A percentile compares a stretch with the other conserved stretches of the same genome.
Conservation (phyloP, 129 eudicot genomes). For the Centaurea solstitialis region DNA sequence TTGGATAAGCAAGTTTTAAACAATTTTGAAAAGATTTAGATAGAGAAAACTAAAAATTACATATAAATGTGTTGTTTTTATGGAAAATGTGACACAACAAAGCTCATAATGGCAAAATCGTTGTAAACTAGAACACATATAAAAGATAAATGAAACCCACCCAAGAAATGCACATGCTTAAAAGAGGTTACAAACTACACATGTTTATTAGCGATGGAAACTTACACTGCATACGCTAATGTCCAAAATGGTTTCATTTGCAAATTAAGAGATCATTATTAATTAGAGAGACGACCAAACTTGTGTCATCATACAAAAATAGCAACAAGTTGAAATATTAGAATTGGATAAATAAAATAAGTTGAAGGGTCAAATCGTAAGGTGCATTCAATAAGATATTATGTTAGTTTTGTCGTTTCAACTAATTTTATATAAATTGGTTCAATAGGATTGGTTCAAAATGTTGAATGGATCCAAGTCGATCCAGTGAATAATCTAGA, state of each 20-base stretch:
- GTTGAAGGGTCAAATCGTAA: neutral
- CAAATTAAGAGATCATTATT: neutral
- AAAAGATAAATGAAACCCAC: neutral
- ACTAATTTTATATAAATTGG: no score
- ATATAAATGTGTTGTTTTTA: neutral
- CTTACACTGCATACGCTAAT: neutral
- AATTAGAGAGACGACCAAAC: neutral
- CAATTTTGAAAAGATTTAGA: neutral
- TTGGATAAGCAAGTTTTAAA: neutral
- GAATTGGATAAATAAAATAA: neutral
- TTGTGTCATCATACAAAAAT: neutral
- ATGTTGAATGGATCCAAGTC: no score
- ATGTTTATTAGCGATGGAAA: neutral
- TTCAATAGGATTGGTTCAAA: no score
- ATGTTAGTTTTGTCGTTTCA: no score
- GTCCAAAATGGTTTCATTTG: neutral
- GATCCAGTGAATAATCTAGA: no score
- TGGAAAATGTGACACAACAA: neutral
- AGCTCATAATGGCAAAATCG: neutral
- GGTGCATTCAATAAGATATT: neutral
- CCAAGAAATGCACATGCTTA: conserved; percentile 9
- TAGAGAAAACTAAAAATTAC: neutral
- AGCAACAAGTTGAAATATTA: neutral
- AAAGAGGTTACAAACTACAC: neutral
- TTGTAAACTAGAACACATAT: neutral